Base-by-base conservation (phyloP, 371 early-diverging fungal species). In the Dinochytrium kinnereticum region DNA sequence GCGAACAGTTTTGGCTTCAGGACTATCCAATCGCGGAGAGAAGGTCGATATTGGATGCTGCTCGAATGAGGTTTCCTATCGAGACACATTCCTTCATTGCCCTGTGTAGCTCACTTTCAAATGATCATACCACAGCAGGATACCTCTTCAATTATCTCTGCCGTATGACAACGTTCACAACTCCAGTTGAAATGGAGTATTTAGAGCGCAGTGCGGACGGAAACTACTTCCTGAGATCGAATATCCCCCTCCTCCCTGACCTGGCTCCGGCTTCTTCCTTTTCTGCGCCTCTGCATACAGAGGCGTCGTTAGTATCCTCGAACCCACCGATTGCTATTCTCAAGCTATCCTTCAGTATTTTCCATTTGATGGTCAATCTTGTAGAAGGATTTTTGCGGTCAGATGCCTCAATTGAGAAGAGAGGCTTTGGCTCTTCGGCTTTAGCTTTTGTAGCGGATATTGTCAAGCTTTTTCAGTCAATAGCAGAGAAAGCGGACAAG, bases 1-100 rank as follows among this genome's bases (percentile, higher is more conserved):
- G 70, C 33, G 30, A 72, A 31, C 82, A 83, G 68, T 85, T 83
- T 70, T 85, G 83, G 83, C 59, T 75, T n/a, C 66, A 80, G 64
- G 86, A 85, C 59, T 82, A 78, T 44, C 77, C 68, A 17, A 28
- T 76, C n/a, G 61, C 28, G 10, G 81, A 81, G 5, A 74, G 80
- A 34, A 37, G 82, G 15, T 73, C 81, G 17, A 64, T 82, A n/a
- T 61, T 85, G 24, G 86, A 85, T 26, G 44, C 77, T n/a, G 73
- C 81, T 7, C 59, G 74, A 51, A 31, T 66, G 0, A 57, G 74
- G 7, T 83, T 82, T 51, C 86, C 85, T 1, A 59, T 72, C 37
- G 72, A 79, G 17, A 71, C 73, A 38, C 33, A 31, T 2, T 67
- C 74, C 19, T 71, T 85, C 49, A 28, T 80, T 7, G 50, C 44